Evolutionary conservation across 2,329 filamentous ascomycete species (phyloP).

Genomic region (Cladorrhinum sp.): DNA sequence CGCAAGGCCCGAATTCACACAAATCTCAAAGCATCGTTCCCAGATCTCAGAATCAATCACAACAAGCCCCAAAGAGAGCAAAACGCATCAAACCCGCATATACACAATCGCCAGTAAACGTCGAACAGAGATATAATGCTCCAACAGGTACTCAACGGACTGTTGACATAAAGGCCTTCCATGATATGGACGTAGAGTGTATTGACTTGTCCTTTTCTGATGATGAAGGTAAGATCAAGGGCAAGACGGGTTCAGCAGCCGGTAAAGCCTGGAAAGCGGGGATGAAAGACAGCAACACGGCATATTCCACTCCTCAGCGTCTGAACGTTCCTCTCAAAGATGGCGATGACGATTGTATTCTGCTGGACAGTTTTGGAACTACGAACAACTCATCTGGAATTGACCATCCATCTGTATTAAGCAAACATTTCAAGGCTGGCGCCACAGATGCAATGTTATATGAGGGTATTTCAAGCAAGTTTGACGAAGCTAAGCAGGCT

Average conservation of each 20-base stretch:
- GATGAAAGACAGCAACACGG: neutral
- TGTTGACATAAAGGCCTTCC: neutral
- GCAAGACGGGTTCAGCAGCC: neutral
- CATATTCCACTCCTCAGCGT: too few relatives aligned
- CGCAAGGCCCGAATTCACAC: neutral
- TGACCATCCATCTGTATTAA: neutral
- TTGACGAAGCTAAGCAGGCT: neutral
- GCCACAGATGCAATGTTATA: neutral
- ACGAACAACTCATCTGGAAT: too few relatives aligned
- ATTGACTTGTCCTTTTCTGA: conserved; percentile 10
- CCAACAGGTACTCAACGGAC: neutral
- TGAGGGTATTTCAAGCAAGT: neutral
- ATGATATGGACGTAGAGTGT: conserved; percentile 7
- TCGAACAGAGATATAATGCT: neutral
- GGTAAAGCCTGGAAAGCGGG: neutral
- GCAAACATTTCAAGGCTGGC: neutral
- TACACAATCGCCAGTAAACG: neutral
- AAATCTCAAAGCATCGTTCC: neutral
- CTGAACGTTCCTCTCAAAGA: too few relatives aligned
- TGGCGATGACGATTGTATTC: neutral
- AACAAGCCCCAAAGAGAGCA: neutral
- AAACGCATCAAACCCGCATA: neutral
- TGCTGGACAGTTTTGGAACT: neutral
- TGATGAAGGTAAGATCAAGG: neutral
- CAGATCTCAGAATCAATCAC: neutral